phyloP scores from a whole-genome alignment of 106 monocot genomes.

The Platanthera guangdongensis region DNA sequence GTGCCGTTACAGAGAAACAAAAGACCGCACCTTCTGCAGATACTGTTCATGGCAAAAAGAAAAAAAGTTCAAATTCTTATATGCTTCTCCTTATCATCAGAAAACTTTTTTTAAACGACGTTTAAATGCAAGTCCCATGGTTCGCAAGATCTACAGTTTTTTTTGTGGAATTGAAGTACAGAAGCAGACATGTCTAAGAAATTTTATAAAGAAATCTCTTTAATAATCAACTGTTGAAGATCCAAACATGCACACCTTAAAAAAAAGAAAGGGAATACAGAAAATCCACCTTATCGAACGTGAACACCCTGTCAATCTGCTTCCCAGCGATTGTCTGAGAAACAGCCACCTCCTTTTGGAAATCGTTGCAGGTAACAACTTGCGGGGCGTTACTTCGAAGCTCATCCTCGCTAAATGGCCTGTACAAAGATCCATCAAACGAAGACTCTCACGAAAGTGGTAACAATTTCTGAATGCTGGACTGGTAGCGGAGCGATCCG shows the following conservation, averaged over 20 bases:
- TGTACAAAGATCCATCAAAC: constrained; percentile 4
- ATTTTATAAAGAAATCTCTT: neutral
- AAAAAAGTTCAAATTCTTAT: no score
- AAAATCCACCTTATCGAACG: constrained; percentile 79
- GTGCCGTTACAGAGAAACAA: no score
- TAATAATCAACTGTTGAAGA: neutral
- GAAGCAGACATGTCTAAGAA: neutral
- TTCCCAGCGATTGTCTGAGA: constrained; percentile 85
- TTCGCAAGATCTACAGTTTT: neutral
- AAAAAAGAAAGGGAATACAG: neutral
- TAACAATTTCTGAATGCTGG: neutral
- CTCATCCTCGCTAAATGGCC: constrained; percentile 93
- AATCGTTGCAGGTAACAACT: constrained; percentile 92
- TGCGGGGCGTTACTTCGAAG: constrained; percentile 75
- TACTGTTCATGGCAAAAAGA: no score
- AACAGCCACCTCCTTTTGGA: constrained; percentile 80
- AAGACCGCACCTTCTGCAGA: no score
- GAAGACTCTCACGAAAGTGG: neutral
- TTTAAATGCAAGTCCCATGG: neutral
- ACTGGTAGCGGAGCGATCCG: neutral
- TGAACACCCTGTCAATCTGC: constrained; percentile 81
- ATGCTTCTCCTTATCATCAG: neutral
- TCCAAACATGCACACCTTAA: neutral
- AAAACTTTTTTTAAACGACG: neutral
- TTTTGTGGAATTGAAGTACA: neutral